phyloP scores from a whole-genome alignment of 1,284 basidiomycete genomes.

The Testicularia cyperi region DNA sequence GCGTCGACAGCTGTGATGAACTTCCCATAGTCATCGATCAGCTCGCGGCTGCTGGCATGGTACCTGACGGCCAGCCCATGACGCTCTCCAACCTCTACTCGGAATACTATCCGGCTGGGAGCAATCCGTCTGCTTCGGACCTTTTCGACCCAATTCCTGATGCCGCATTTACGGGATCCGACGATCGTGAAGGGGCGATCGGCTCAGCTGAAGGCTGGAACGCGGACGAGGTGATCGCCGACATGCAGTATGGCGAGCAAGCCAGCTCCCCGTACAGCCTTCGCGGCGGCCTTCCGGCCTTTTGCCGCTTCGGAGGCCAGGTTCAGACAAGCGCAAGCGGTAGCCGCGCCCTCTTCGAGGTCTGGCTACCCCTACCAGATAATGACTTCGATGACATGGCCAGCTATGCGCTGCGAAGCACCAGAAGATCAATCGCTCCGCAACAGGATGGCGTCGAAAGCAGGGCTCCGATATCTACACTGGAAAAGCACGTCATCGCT shows the following conservation, averaged over 20 bases:
- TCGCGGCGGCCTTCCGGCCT: constrained; percentile 30
- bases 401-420: too few relatives aligned
- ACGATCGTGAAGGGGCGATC: constrained; percentile 20
- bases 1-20: constrained; percentile 7
- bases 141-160: constrained; percentile 20
- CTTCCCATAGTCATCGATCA: constrained; percentile 10
- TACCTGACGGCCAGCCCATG: constrained; percentile 2
- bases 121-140: constrained; percentile 18
- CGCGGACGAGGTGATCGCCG: constrained; percentile 11
- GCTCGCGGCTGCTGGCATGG: constrained; percentile 6
- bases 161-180: constrained; percentile 6
- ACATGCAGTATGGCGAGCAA: constrained; percentile 29
- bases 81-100: constrained; percentile 4
- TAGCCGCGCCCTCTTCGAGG: constrained; percentile 27
- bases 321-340: constrained; percentile 11
- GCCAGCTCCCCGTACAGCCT: neutral
- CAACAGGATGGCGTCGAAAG: neutral
- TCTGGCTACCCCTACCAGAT: constrained; percentile 33
- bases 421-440: too few relatives aligned
- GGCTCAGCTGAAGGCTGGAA: constrained; percentile 14
- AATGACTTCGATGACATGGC: neutral
- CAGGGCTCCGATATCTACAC: too few relatives aligned
- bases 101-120: constrained; percentile 15
- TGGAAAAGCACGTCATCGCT: neutral
- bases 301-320: constrained; percentile 38